Conservation (phyloP, 441 rosid species). For the Metrosideros polymorpha region DNA sequence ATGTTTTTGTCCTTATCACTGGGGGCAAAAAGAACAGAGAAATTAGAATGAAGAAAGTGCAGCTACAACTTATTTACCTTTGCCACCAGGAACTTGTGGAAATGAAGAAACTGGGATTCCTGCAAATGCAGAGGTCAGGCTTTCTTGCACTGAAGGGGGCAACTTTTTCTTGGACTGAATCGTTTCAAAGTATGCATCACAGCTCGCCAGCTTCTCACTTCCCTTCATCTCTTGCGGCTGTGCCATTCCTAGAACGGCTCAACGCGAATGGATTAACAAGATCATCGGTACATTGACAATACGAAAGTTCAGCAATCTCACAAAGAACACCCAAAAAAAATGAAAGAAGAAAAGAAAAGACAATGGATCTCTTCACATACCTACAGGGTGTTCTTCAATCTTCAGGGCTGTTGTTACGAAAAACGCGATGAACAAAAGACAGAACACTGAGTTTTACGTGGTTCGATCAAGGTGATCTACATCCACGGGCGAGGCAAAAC, state of each 20-base stretch:
- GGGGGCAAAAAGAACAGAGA: neutral
- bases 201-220: constrained; percentile 23
- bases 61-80: neutral
- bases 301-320: neutral
- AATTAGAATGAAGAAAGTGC: neutral
- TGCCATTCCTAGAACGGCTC: constrained; percentile 21
- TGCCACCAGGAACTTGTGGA: constrained; percentile 39
- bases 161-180: constrained; percentile 51
- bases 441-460: too few relatives aligned
- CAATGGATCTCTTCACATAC: neutral
- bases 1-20: neutral
- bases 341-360: neutral
- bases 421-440: too few relatives aligned
- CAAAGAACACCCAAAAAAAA: neutral
- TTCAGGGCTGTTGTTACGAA: too few relatives aligned
- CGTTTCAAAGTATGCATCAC: constrained; percentile 44
- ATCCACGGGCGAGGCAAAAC: too few relatives aligned
- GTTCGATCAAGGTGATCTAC: too few relatives aligned
- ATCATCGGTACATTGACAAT: too few relatives aligned
- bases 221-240: constrained; percentile 3
- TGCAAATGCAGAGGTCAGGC: constrained; percentile 40
- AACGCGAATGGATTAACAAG: neutral
- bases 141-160: constrained; percentile 38
- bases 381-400: neutral
- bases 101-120: constrained; percentile 49